Base-by-base conservation (phyloP, 2,329 filamentous ascomycete genomes). In the Aspergillus sp. region DNA sequence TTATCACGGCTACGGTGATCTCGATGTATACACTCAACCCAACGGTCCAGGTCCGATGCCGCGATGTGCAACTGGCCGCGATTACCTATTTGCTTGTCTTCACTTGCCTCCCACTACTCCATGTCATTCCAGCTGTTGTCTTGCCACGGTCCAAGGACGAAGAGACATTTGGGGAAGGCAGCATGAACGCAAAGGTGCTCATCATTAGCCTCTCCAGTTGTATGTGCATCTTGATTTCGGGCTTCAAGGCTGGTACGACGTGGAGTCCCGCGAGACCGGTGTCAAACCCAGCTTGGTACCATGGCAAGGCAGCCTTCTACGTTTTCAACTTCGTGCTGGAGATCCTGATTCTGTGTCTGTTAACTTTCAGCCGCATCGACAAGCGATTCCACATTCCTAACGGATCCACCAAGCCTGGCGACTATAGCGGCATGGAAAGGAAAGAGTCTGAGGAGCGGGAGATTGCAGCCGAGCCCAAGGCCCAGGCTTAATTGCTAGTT, bases 251-350 rank as follows among this genome's bases (percentile, higher is more conserved):
- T 30, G 88, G 82, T 15, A 83, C 83, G 1, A 76, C 70, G 27
- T 91, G 82, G 73, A 78, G 79, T 55, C 68, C 78, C 0, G 75
- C 77, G 22, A 82, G 80, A 27, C 84, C 79, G 3, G 65, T 68
- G 56, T 77, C 45, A 11, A 42, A 84, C 57, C 86, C 89, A 2
- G 87, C 86, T 5, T 89, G 87, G 82, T 93, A 87, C 70, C 83
- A 91, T 66, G 78, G 78, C 67, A 89, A 88, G 70, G 83, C 86
- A 2, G 85, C 83, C 66, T 96, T 91, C 78, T 96, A 95, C 77
- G 76, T 86, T 68, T 90, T 95, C 78, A 89, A 90, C 75, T 96
- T 90, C 69, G 78, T 77, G 15, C 79, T 93, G 39, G 92, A 96
- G 74, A 77, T 93, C 41, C 69, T 89, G 22, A 85, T 91, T 39